A percentile compares a stretch with the other conserved stretches of the same genome.
These are phyloP conservation scores for Chloromonas sp. DNA, from an alignment of 163 green algal species.

Conservation along the genomic window DNA sequence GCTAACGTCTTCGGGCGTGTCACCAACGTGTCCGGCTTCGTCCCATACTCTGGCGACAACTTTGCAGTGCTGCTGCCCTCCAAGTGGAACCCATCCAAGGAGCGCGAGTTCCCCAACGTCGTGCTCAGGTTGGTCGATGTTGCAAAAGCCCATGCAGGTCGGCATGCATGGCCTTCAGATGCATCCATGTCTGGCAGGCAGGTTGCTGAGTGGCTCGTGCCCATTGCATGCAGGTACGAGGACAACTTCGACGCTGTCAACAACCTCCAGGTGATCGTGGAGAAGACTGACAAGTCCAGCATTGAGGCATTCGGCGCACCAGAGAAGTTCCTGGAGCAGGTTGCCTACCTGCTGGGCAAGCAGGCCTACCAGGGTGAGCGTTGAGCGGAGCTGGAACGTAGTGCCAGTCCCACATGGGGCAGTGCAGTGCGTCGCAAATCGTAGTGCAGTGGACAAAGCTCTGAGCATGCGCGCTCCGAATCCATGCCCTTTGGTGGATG, in stretches of 20 bases:
- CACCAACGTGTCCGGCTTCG: constrained; percentile 87
- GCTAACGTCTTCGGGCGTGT: constrained; percentile 81
- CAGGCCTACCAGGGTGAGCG: constrained; percentile 29
- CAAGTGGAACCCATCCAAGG: constrained; percentile 96
- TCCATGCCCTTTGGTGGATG: no score
- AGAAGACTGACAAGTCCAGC: constrained; percentile 64
- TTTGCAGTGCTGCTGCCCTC: constrained; percentile 85
- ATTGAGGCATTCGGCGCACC: constrained; percentile 79
- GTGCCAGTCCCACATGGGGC: no score
- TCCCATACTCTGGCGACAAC: constrained; percentile 86
- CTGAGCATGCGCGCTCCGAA: no score
- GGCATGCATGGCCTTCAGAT: no score
- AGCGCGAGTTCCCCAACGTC: constrained; percentile 75
- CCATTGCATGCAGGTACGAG: constrained; percentile 73
- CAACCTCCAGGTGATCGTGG: constrained; percentile 78
- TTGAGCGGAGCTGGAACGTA: no score
- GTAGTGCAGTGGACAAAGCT: no score
- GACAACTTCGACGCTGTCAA: constrained; percentile 94
- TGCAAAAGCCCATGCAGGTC: neutral
- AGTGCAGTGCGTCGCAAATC: no score
- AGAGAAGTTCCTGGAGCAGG: constrained; percentile 81
- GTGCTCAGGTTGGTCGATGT: constrained; percentile 51
- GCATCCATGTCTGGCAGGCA: no score
- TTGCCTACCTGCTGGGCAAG: constrained; percentile 82
- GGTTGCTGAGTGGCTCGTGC: no score